Base-by-base conservation (phyloP, 1,139 yeast genomes). In the Eremothecium cymbalariae region DNA sequence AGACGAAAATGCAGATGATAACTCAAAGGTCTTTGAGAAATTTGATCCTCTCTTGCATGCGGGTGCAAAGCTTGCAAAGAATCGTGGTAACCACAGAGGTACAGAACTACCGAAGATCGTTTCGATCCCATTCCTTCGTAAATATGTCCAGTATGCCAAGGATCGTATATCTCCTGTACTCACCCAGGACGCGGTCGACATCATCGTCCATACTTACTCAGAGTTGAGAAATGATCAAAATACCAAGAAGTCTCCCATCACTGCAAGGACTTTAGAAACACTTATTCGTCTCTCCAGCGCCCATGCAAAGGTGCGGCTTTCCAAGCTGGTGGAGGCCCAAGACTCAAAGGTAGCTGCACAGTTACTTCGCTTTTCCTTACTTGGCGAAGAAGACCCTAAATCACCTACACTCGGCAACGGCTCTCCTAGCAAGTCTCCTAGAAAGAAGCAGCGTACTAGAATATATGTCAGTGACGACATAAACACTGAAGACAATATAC, bases 221-320 rank as follows among this genome's bases (percentile, higher is more conserved):
- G 75, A 78, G 8, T 68, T 90, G 46, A 73, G 99, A 64, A 86
- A 86, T 54, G 94, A 88, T 49, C 80, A 75, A 31, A 71, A 68
- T 43, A 72, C 90, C 40, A 77, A 83, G 48, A 86, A 96, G 3
- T 82, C 95, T 1, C 98, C 99, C 25, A 85, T 93, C 46, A 90
- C 99, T 2, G 95, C 98, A 15, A 84, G 99, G 76, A 93, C 98
- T 3, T 68, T 90, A 49, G 99, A 90, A 63, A 90, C 99, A 0
- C 68, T 90, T 48, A 90, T 90, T 57, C 94, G 99, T 67, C 67
- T 90, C 42, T 72, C 97, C 1, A 84, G 97, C 1, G 98, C 98
- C 0, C 99, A 90, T 60, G 98, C 99, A 15, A 90, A 90, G 57
- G 85, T 90, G 9, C 70, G 98, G 50, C 67, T 90, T 36, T 81